phyloP scores from a whole-genome alignment of 108 stramenopile genomes.

The Nitzschia palea region DNA sequence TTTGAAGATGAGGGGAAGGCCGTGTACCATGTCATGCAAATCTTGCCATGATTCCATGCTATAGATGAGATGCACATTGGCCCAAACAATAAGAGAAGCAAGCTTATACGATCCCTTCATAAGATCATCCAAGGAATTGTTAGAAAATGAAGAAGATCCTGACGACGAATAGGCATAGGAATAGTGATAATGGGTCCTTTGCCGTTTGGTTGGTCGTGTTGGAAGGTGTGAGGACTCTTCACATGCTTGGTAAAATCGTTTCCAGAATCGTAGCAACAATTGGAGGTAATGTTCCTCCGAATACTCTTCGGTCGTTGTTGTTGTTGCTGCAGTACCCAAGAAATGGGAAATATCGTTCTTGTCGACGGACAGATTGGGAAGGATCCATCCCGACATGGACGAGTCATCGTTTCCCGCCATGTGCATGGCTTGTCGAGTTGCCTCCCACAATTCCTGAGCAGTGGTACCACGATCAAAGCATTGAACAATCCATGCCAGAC shows the following conservation, averaged over 20 bases:
- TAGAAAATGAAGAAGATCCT: too few relatives aligned
- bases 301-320: background rate
- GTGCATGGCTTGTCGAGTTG: background rate
- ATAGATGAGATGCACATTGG: background rate
- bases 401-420: background rate
- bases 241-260: constrained; percentile 10
- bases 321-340: background rate
- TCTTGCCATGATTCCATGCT: background rate
- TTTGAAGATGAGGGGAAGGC: constrained; percentile 16
- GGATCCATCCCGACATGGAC: constrained; percentile 16
- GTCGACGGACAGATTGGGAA: background rate
- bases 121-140: background rate
- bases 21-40: background rate
- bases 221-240: background rate
- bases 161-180: background rate
- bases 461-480: background rate
- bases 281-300: background rate
- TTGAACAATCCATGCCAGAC: constrained; percentile 18
- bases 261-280: constrained; percentile 19
- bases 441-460: constrained; percentile 2
- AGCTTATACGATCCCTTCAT: constrained; percentile 21
- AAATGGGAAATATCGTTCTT: background rate
- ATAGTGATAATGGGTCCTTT: constrained; percentile 10
- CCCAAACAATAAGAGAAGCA: constrained; percentile 11
- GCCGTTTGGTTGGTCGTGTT: constrained; percentile 23